Conservation (phyloP, 2,329 filamentous ascomycete genomes). For the Colletotrichum nymphaeae region DNA sequence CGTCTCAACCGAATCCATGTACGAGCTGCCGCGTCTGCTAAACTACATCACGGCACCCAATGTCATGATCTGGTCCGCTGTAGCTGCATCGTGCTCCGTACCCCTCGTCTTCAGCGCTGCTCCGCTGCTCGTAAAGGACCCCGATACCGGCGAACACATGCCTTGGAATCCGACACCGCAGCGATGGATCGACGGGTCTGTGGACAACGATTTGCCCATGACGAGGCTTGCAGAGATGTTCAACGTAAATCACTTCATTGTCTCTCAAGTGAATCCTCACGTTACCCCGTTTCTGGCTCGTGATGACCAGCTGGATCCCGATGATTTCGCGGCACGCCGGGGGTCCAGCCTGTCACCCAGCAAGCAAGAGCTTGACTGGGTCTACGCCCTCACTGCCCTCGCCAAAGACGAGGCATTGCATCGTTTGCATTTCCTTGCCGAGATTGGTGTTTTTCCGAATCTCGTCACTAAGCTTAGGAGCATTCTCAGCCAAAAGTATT, state of each 20-base stretch:
- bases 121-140: conserved; percentile 85
- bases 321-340: conserved; percentile 39
- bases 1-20: conserved; percentile 87
- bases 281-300: conserved; percentile 86
- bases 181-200: conserved; percentile 92
- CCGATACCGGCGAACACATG: conserved; percentile 78
- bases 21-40: conserved; percentile 86
- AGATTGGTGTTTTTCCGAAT: conserved; percentile 84
- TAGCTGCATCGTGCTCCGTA: conserved; percentile 95
- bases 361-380: conserved; percentile 64
- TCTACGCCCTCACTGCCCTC: conserved; percentile 75
- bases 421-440: conserved; percentile 81
- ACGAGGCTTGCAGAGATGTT: conserved; percentile 92
- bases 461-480: conserved; percentile 82
- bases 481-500: conserved; percentile 90
- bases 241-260: conserved; percentile 98
- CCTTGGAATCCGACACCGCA: conserved; percentile 90
- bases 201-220: conserved; percentile 95
- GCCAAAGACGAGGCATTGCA: conserved; percentile 85
- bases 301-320: conserved; percentile 70
- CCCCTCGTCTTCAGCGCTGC: conserved; percentile 86
- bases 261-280: conserved; percentile 96
- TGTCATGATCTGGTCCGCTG: conserved; percentile 95
- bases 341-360: conserved; percentile 37
- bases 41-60: conserved; percentile 96